Evolutionary conservation across 371 early-diverging fungal species (phyloP).

Genomic region (Rhizopus sp.): DNA sequence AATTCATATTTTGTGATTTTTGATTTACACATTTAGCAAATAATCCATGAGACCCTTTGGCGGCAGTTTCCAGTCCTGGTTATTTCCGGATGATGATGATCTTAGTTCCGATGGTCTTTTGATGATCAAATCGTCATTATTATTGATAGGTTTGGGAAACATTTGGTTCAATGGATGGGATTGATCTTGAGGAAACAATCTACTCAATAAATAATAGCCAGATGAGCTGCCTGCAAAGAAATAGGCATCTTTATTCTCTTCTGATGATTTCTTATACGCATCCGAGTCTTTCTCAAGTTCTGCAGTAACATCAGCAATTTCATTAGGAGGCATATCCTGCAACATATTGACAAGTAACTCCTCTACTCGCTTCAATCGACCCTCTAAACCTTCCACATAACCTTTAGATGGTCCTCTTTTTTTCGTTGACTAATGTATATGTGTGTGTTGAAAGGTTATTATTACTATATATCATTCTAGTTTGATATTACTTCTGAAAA

Average conservation of each 20-base stretch:
- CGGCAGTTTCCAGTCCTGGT: conserved; percentile 37
- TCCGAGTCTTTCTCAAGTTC: conserved; percentile 2
- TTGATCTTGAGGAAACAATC: conserved; percentile 23
- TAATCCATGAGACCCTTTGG: conserved; percentile 31
- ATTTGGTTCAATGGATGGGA: neutral
- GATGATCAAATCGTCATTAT: conserved; percentile 36
- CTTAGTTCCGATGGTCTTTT: neutral
- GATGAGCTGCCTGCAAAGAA: conserved; percentile 43
- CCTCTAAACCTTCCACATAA: conserved; percentile 30
- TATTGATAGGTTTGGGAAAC: conserved; percentile 21
- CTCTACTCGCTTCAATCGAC: conserved; percentile 29
- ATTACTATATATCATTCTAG: neutral
- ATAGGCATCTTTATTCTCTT: conserved; percentile 6
- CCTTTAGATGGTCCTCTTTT: conserved; percentile 33
- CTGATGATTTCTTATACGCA: neutral
- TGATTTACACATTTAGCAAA: conserved; percentile 28
- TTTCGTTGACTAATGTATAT: conserved; percentile 20
- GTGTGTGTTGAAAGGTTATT: neutral
- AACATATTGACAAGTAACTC: conserved; percentile 18
- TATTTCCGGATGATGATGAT: neutral
- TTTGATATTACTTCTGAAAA: conserved; percentile 22
- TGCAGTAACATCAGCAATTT: neutral
- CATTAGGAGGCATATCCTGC: conserved; percentile 15
- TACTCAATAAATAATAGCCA: conserved; percentile 36
- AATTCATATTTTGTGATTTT: neutral